Base-by-base conservation (phyloP, 306 rosid genomes). In the Dalbergia oliveri region DNA sequence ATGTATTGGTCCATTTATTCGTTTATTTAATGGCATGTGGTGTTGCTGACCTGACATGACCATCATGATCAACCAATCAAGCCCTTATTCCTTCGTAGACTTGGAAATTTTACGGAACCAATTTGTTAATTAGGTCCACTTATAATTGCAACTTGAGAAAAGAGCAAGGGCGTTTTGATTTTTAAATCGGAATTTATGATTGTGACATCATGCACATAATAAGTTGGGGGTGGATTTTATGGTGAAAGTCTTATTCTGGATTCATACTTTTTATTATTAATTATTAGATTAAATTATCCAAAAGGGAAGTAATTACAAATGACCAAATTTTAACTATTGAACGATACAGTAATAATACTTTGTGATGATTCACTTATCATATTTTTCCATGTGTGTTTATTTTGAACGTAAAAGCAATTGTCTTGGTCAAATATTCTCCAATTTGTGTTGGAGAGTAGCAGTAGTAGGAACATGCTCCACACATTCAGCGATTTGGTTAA, bases 401-500 rank as follows among this genome's bases (percentile, higher is more conserved):
- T 34, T 33, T 5, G 41, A 50, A 23, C 62, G 37, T 51, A 72
- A 72, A 23, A 39, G 57, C 9, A 47, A 43, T 37, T 9, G 11
- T 33, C 11, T 71, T 26, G 59, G 80, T 26, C 63, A 65, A 83
- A 63, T 78, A 60, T 71, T 77, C 47, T 47, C 5, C 47, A 26
- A 39, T 80, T 53, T 71, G 70, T 37, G 41, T 60, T 11, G 53
- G 53, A 26, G 50, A 59, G 66, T 19, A 73, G 69, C 67, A 76
- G 80, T 61, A 81, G 56, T 62, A 53, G 67, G 63, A 77, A 62
- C 88, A 83, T 54, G 77, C 83, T 84, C 69, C 16, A 50, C 86
- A 71, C 75, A 71, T 80, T 61, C 68, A 79, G 83, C 23, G 72
- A 66, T 79, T 76, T 82, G 69, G 73, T 76, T 78, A 76, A 77